Base-by-base conservation (phyloP, 768 basidiomycete genomes). In the Calocybe indica region DNA sequence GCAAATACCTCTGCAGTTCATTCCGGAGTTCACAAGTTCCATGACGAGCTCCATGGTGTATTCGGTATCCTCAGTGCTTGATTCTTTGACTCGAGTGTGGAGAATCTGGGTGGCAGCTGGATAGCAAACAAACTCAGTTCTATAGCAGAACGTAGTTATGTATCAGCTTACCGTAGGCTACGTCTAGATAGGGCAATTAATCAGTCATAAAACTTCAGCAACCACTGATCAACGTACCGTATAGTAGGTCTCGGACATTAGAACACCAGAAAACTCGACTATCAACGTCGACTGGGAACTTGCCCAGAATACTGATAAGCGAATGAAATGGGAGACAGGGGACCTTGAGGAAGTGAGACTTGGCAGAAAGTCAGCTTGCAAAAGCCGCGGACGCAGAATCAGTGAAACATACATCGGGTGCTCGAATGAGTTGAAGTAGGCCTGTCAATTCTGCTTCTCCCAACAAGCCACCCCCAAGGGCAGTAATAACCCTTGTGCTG, bases 261-360 rank as follows among this genome's bases (percentile, higher is more conserved):
- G 70, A 66, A 39, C 80, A 79, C 85, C 86, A 89, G 57, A 88
- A 88, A 3, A 86, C 80, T 15, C 82, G 74, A 50, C 85, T 85
- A 52, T 90, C 87, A 15, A 78, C 70, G 53, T 90, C 87, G 22
- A 74, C 67, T 1, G 89, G 90, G 65, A 91, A 88, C 65, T 90
- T 92, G 54, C 75, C 77, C 50, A 92, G 59, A 45, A 89, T 73
- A 50, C 84, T 85, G 50, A 82, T 73, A 39, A 92, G 72, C n/a
- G 76, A 80, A 60, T 90, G 79, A 70, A 87, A 91, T 0, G 90
- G 90, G 38, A 92, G 72, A 2, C 79, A 83, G 2, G 88, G 83
- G 28, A 86, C 86, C 68, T 92, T 92, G 56, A 92, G 70, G 71
- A 92, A 92, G 60, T 89, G 90, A 12, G 87, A 83, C 87, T 91